Evolutionary conservation across 805 yeast genomes (phyloP).

Genomic region (Ogataea wickerhamii): DNA sequence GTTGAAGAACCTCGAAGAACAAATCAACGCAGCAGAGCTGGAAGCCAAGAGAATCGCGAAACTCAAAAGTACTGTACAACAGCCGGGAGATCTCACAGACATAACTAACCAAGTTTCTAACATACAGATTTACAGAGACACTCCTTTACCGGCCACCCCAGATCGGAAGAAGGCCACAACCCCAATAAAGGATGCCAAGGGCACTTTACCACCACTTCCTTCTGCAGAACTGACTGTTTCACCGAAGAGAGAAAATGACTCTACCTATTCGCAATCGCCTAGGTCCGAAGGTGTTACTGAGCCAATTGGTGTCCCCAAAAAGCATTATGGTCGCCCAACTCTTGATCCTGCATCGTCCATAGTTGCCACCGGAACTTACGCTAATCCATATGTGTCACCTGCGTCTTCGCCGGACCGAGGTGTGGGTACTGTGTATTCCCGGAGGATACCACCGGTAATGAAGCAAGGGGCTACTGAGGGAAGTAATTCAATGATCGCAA

Average conservation of each 20-base stretch:
- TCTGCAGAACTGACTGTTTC: background rate
- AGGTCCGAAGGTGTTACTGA: background rate
- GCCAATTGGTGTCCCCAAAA: background rate
- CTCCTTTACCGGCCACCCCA: constrained; percentile 13
- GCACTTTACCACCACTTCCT: constrained; percentile 1
- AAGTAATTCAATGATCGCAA: too few relatives aligned
- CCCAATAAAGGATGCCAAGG: background rate
- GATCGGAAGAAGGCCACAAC: background rate
- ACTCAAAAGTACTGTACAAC: constrained; percentile 12
- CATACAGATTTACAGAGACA: constrained; percentile 1
- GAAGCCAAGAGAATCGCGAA: constrained; percentile 25
- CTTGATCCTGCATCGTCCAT: background rate
- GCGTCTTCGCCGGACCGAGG: background rate
- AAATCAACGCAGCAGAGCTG: constrained; percentile 26
- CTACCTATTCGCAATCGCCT: background rate
- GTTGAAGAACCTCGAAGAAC: constrained; percentile 26
- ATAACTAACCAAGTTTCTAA: constrained; percentile 13
- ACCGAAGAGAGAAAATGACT: background rate
- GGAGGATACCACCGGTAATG: background rate
- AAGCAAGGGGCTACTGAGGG: too few relatives aligned
- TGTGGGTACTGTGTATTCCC: background rate
- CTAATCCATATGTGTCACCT: background rate
- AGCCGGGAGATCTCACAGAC: constrained; percentile 9
- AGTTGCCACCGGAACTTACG: background rate
- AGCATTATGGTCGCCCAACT: background rate